These are phyloP conservation scores for Datura wrightii DNA, from an alignment of 257 asterid species.

Conservation along the genomic window DNA sequence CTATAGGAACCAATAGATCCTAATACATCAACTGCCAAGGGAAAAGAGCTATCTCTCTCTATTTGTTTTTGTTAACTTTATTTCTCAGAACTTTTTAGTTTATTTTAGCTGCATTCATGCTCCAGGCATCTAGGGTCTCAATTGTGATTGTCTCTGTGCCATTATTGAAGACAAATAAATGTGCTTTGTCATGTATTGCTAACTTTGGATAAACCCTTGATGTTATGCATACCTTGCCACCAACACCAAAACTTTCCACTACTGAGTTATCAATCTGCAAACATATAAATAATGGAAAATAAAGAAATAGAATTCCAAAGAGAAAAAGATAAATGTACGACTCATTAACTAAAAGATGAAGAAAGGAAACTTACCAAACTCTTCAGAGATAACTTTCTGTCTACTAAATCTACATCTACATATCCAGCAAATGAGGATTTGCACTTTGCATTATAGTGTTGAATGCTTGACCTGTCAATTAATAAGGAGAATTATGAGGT, in stretches of 20 bases:
- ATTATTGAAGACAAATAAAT: conserved; percentile 27
- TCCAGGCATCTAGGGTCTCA: conserved; percentile 52
- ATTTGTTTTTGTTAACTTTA: neutral
- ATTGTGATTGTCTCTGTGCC: conserved; percentile 50
- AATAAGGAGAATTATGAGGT: neutral
- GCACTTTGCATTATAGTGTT: neutral
- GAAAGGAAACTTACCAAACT: neutral
- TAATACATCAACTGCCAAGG: neutral
- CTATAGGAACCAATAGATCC: neutral
- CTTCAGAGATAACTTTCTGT: neutral
- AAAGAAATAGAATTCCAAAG: neutral
- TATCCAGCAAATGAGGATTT: neutral
- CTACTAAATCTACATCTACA: neutral
- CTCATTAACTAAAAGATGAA: neutral
- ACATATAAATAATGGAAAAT: neutral
- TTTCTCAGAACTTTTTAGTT: conserved; percentile 45
- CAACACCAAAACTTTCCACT: no score
- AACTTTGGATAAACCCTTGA: no score
- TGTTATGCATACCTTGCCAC: no score
- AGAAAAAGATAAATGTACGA: neutral
- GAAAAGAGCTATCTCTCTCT: neutral
- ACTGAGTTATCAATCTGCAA: no score
- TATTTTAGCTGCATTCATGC: conserved; percentile 46
- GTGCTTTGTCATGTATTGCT: no score
- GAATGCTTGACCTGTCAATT: neutral